Percentiles rank a stretch among this genome's conserved stretches.
Evolutionary conservation across 495 filamentous ascomycete species (phyloP).

Genomic region (Pyrenula massariospora): DNA sequence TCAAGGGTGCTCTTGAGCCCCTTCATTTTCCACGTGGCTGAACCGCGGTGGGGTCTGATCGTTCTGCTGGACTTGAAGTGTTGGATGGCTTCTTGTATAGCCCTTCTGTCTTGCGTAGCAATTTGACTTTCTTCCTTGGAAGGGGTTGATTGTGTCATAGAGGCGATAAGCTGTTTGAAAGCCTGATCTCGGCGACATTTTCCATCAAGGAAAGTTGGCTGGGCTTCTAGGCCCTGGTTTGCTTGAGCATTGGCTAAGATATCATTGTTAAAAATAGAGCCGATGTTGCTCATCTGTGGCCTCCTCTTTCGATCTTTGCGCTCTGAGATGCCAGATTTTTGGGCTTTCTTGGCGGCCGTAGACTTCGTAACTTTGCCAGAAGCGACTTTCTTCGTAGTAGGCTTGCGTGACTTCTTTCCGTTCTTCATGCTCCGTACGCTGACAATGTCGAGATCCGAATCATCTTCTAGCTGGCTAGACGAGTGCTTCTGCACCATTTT

Average conservation of each 20-base stretch:
- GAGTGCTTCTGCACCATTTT: too few species aligned
- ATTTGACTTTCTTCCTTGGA: constrained; percentile 3
- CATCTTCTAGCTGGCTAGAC: neutral
- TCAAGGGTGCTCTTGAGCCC: constrained; percentile 35
- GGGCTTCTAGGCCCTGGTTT: constrained; percentile 3
- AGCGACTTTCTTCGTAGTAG: neutral
- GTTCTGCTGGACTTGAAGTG: constrained; percentile 23
- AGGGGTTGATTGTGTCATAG: constrained; percentile 6
- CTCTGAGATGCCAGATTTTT: neutral
- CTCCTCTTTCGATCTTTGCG: neutral
- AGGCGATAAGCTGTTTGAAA: constrained; percentile 11
- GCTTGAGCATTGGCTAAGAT: constrained; percentile 11
- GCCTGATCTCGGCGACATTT: constrained; percentile 10
- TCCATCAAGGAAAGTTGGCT: constrained; percentile 1
- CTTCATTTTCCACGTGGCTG: constrained; percentile 30
- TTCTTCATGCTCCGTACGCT: neutral
- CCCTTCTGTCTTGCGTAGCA: constrained; percentile 6
- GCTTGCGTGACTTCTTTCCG: neutral
- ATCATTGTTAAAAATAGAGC: constrained; percentile 2
- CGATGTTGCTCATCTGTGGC: constrained; percentile 1
- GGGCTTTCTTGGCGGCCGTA: neutral
- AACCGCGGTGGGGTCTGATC: constrained; percentile 20
- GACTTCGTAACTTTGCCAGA: neutral
- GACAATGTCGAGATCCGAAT: neutral
- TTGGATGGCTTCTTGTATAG: constrained; percentile 19